Percentiles rank a stretch among this genome's conserved stretches.
Conservation (phyloP, 208 protist genomes). For the Trypanosoma cruzi region DNA sequence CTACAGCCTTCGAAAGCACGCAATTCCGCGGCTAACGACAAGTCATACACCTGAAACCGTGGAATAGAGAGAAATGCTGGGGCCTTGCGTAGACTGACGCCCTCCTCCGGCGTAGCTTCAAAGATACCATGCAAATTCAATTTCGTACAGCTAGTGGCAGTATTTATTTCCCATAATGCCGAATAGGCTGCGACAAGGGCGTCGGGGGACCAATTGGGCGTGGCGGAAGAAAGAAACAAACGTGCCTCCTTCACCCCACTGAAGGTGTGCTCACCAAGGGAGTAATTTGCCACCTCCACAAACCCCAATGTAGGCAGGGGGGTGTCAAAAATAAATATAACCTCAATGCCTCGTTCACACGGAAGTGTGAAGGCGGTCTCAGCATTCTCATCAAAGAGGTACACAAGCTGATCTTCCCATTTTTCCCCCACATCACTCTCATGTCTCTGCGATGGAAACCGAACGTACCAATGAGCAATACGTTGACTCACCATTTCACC, state of each 20-base stretch:
- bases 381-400: slow-evolving; percentile 49
- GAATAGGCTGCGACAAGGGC: slow-evolving; percentile 34
- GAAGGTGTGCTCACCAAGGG: slow-evolving; percentile 54
- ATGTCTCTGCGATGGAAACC: slow-evolving; percentile 33
- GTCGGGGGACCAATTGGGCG: background rate
- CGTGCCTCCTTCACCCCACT: slow-evolving; percentile 71
- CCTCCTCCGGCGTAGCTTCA: slow-evolving; percentile 58
- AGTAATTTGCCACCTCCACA: slow-evolving; percentile 78
- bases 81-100: slow-evolving; percentile 67
- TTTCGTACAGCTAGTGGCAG: slow-evolving; percentile 11
- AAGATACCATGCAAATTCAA: slow-evolving; percentile 33
- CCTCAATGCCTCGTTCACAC: slow-evolving; percentile 51
- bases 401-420: slow-evolving; percentile 18
- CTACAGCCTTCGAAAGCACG: background rate
- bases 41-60: slow-evolving; percentile 75
- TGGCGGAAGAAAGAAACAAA: slow-evolving; percentile 42
- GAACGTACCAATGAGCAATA: slow-evolving; percentile 38
- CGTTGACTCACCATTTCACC: slow-evolving; percentile 37
- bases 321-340: slow-evolving; percentile 55
- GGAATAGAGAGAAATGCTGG: slow-evolving; percentile 43
- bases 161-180: slow-evolving; percentile 37
- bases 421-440: slow-evolving; percentile 18
- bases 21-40: slow-evolving; percentile 29
- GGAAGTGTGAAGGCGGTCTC: slow-evolving; percentile 47
- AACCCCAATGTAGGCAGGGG: slow-evolving; percentile 51